Conservation (phyloP, 2,329 filamentous ascomycete genomes). For the Alternaria infectoria region DNA sequence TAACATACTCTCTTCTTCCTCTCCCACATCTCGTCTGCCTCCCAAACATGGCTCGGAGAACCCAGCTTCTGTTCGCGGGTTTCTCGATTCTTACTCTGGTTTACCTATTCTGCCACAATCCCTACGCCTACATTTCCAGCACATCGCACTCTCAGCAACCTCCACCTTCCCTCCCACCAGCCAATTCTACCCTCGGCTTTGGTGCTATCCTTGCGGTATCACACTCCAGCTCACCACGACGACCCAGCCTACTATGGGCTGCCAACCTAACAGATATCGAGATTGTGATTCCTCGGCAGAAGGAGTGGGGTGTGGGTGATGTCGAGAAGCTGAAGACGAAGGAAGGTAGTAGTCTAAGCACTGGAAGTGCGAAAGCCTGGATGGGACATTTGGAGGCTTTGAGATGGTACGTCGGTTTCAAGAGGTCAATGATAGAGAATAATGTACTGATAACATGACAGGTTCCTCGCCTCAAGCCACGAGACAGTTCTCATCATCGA, state of each 20-base stretch:
- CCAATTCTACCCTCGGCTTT: slow-evolving; percentile 34
- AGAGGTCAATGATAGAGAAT: not conserved
- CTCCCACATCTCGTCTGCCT: not conserved
- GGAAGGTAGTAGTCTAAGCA: slow-evolving; percentile 37
- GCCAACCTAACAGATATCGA: slow-evolving; percentile 48
- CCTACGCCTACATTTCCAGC: not conserved
- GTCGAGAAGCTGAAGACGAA: slow-evolving; percentile 33
- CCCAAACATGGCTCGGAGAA: not conserved
- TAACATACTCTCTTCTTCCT: not conserved
- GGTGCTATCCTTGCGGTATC: slow-evolving; percentile 50
- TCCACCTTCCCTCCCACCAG: not conserved
- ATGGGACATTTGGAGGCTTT: slow-evolving; percentile 50
- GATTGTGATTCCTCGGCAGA: slow-evolving; percentile 48
- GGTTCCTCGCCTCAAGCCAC: slow-evolving; percentile 23
- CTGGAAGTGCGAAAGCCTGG: slow-evolving; percentile 50
- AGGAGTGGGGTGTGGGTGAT: slow-evolving; percentile 47
- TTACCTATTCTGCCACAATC: not conserved
- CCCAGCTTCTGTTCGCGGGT: not conserved
- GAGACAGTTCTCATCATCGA: slow-evolving; percentile 37
- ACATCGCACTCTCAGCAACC: not conserved
- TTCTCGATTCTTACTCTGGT: not conserved
- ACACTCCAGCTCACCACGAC: slow-evolving; percentile 41
- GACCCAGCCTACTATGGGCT: slow-evolving; percentile 44
- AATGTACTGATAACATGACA: not conserved
- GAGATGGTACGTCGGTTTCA: slow-evolving; percentile 29